Base-by-base conservation (phyloP, 2,329 filamentous ascomycete species). In the Beauveria varroae region DNA sequence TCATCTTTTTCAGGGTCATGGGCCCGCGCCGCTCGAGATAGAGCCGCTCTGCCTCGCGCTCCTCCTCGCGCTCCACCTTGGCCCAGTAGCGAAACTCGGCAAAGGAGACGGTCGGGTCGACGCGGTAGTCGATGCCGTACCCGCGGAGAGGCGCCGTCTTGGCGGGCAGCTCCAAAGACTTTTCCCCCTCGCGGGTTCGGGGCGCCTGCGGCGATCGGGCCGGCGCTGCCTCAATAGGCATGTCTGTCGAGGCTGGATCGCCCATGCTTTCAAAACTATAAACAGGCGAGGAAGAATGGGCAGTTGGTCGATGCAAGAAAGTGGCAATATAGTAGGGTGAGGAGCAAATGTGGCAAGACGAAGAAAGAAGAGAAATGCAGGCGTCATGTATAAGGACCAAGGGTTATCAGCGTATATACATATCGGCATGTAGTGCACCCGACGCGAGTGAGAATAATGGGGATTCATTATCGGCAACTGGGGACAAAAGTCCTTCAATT, bases 71-170 rank as follows among this genome's bases (percentile, higher is more conserved):
- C 3, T 66, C 65, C 37, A 65, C 54, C 18, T 60, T 56, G 47
- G 66, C 65, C 66, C 66, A 67, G 63, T 67, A 64, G 43, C 65
- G 62, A 14, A 64, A 67, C 47, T 67, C 66, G 44, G 64, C 64
- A 37, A 67, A 67, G 22, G 60, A 22, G 58, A 66, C 54, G 37
- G 53, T 57, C 34, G 60, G 60, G 47, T 62, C 60, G 47, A 57
- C 52, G 28, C 53, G 53, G 20, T 62, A 57, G 54, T 57, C 12
- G 12, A 58, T 18, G 16, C 58, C 58, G 30, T 60, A 60, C 16
- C 7, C 50, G 10, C 58, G 58, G 2, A 60, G 41, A 7, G 54
- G 54, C 30, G 55, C 55, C 28, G n/a, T n/a, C 44, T 57, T 57
- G n/a, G 37, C 14, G 3, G 55, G 44, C 55, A 49, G 12, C 20